Evolutionary conservation across 2,329 filamentous ascomycete genomes (phyloP).

Genomic region (Epichloe glyceriae): DNA sequence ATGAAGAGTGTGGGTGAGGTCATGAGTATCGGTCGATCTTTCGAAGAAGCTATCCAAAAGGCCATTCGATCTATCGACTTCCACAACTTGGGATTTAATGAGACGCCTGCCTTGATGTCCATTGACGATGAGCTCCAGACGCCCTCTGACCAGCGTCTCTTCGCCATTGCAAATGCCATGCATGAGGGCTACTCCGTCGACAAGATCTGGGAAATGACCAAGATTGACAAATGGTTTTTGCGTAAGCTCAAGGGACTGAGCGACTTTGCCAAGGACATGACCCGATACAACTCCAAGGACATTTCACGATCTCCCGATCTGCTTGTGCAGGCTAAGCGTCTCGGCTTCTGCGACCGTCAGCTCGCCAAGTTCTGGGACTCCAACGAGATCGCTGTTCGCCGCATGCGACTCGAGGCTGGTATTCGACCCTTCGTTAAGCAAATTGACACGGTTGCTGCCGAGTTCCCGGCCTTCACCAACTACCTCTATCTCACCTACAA

Average conservation of each 20-base stretch:
- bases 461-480: slow-evolving; percentile 90
- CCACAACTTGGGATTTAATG: slow-evolving; percentile 88
- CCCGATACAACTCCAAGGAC: slow-evolving; percentile 49
- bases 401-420: slow-evolving; percentile 69
- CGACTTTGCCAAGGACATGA: slow-evolving; percentile 75
- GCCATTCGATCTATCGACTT: slow-evolving; percentile 92
- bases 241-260: slow-evolving; percentile 81
- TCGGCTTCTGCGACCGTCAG: slow-evolving; percentile 90
- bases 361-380: slow-evolving; percentile 89
- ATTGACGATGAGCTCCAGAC: slow-evolving; percentile 95
- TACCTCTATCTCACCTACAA: slow-evolving; percentile 97
- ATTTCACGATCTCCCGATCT: slow-evolving; percentile 50
- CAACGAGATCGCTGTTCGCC: slow-evolving; percentile 81
- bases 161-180: slow-evolving; percentile 98
- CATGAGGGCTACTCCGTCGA: slow-evolving; percentile 84
- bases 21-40: slow-evolving; percentile 93
- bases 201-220: slow-evolving; percentile 96
- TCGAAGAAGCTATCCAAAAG: slow-evolving; percentile 97
- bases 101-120: slow-evolving; percentile 83
- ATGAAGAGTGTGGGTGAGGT: slow-evolving; percentile 99
- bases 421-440: slow-evolving; percentile 91
- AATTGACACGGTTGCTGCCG: slow-evolving; percentile 94
- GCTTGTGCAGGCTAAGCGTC: slow-evolving; percentile 74
- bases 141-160: slow-evolving; percentile 91
- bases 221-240: slow-evolving; percentile 98